These are phyloP conservation scores for Botrytis cinerea DNA, from an alignment of 2,329 filamentous ascomycete species.

Conservation along the genomic window DNA sequence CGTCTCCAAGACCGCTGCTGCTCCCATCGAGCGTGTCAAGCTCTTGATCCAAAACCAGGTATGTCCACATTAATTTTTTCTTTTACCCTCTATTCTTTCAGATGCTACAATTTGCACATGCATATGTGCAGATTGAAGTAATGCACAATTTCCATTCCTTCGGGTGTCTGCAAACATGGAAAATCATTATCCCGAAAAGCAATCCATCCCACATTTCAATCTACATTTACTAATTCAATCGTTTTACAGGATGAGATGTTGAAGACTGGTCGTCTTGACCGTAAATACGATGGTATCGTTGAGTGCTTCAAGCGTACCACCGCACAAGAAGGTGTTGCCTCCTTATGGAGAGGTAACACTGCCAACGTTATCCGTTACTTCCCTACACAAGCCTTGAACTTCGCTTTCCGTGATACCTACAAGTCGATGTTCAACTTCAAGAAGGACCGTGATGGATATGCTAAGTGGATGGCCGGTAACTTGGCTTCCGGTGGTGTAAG, in stretches of 20 bases:
- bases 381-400: conserved; percentile 99
- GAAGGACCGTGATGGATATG: conserved; percentile 99
- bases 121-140: not conserved
- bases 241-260: conserved; percentile 93
- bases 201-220: not conserved
- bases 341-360: conserved; percentile 99
- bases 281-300: conserved; percentile 88
- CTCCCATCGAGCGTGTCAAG: conserved; percentile 99
- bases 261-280: conserved; percentile 96
- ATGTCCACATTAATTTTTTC: conserved; percentile 47
- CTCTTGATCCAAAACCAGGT: conserved; percentile 99
- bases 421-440: conserved; percentile 99
- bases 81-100: conserved; percentile 19
- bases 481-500: conserved; percentile 98
- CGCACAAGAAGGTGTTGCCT: conserved; percentile 87
- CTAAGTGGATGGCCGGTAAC: conserved; percentile 99
- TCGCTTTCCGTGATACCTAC: conserved; percentile 99
- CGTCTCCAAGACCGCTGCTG: conserved; percentile 99
- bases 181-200: conserved; percentile 5
- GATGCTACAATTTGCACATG: conserved; percentile 30
- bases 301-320: conserved; percentile 96
- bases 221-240: conserved; percentile 29
- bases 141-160: conserved; percentile 11
- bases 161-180: not conserved
- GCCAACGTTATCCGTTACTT: conserved; percentile 99